Evolutionary conservation across 2,329 filamentous ascomycete genomes (phyloP).

Genomic region (Ceratocystis albifundus): DNA sequence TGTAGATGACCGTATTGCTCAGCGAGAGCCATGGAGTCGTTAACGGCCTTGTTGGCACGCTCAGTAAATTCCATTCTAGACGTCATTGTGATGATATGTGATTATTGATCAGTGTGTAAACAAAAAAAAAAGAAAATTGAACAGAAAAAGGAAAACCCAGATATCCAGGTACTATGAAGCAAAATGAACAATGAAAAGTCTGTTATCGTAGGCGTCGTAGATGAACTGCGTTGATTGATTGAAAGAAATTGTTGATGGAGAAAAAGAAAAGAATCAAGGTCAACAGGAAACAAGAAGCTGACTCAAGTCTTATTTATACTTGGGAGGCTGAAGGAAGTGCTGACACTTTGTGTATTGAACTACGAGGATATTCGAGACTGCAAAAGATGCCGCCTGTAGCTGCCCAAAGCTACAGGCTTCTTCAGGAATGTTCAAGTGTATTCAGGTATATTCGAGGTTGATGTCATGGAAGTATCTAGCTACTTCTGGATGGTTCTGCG

Average conservation of each 20-base stretch:
- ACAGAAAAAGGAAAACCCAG: slow-evolving; percentile 3
- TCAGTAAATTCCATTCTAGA: slow-evolving; percentile 87
- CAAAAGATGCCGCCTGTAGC: slow-evolving; percentile 17
- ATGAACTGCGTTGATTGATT: neutral
- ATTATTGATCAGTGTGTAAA: slow-evolving; percentile 5
- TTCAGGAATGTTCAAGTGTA: no score
- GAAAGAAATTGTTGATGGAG: neutral
- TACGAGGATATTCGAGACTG: slow-evolving; percentile 8
- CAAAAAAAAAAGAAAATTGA: slow-evolving; percentile 4
- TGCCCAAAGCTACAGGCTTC: neutral
- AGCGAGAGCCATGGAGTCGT: slow-evolving; percentile 77
- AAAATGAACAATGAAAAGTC: neutral
- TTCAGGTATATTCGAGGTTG: slow-evolving; percentile 18
- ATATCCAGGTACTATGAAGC: neutral
- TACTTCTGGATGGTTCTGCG: slow-evolving; percentile 22
- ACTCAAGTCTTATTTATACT: neutral
- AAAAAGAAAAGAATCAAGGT: slow-evolving; percentile 9
- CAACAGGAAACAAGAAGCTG: neutral
- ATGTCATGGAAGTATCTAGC: slow-evolving; percentile 21
- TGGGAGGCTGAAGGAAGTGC: neutral
- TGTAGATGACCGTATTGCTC: slow-evolving; percentile 87
- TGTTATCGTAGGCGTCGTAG: no score
- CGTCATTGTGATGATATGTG: slow-evolving; percentile 43
- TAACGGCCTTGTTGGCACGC: slow-evolving; percentile 76
- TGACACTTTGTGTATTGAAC: neutral